Conservation (phyloP, 2,329 filamentous ascomycete species). For the Ascochyta koolunga region DNA sequence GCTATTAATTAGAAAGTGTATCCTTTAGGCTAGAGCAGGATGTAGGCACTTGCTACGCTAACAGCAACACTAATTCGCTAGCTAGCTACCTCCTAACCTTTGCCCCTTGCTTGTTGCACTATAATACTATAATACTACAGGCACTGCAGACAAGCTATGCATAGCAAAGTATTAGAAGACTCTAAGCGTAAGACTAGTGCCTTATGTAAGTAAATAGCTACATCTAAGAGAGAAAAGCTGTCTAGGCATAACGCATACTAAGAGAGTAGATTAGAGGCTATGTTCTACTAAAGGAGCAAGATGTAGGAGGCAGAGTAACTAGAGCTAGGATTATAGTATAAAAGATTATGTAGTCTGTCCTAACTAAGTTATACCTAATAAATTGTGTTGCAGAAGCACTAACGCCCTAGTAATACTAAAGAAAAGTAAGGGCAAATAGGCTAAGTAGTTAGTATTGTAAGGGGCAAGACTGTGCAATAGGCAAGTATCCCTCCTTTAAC, state of each 20-base stretch:
- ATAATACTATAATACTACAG: background rate
- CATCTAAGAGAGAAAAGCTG: background rate
- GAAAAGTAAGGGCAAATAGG: background rate
- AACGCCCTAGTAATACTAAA: background rate
- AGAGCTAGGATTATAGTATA: background rate
- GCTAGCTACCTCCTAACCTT: background rate
- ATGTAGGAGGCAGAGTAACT: background rate
- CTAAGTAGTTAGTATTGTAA: background rate
- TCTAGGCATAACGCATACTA: background rate
- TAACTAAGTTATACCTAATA: no score
- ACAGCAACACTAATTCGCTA: background rate
- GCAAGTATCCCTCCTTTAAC: background rate
- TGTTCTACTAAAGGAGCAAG: background rate
- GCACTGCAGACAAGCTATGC: background rate
- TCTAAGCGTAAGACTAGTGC: background rate
- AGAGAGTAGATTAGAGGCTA: background rate
- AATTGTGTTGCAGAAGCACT: background rate
- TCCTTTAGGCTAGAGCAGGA: slow-evolving; percentile 1
- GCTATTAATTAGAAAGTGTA: slow-evolving; percentile 1
- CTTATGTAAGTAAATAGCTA: background rate
- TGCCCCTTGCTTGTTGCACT: background rate
- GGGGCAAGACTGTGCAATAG: background rate
- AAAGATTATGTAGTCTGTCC: background rate
- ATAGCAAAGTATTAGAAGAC: background rate
- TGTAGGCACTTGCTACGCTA: background rate